Base-by-base conservation (phyloP, 352 stramenopile species). In the Phytophthora sp. region DNA sequence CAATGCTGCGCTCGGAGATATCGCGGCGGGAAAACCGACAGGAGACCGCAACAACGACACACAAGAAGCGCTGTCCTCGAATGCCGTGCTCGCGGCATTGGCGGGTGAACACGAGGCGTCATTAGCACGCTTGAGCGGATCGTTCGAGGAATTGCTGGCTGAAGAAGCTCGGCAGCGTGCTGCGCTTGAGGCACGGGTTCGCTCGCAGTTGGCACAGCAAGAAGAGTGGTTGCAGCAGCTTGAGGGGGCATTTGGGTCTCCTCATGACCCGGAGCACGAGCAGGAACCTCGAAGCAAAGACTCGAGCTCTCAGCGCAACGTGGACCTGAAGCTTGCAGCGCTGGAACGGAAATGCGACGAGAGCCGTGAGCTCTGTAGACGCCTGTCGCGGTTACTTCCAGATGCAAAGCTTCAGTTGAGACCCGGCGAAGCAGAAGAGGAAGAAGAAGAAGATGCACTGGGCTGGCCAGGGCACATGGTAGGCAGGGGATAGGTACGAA, bases 211-310 rank as follows among this genome's bases (percentile, higher is more conserved):
- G 4, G 67, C 69, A 3, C 79, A 91, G 28, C 82, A 92, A 17
- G 85, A 91, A 39, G 83, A 94, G 56, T 92, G 85, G 85, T 52
- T 94, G 8, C 85, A 91, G 52, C 85, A 94, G 54, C 71, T 94
- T 3, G 84, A 94, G 61, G 79, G 79, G 26, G 82, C 84, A 5
- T 85, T 88, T 52, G 74, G 76, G 3, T 84, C 75, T 26, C 73
- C 72, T 58, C 74, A 90, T 37, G 76, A 84, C 50, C 57, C 67
- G 15, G 49, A 72, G 17, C 61, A 62, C 12, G 54, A 68, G 15
- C 62, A 63, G 26, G 53, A 73, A 5, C 30, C 42, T 13, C 55
- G 41, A 11, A 26, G 35, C 23, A 72, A 64, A 17, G 37, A 35
- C 28, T 51, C 27, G 5, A 44, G 4, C 7, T 18, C 41, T 5